Base-by-base conservation (phyloP, 23 red algal species). In the Porphyridium purpureum region DNA sequence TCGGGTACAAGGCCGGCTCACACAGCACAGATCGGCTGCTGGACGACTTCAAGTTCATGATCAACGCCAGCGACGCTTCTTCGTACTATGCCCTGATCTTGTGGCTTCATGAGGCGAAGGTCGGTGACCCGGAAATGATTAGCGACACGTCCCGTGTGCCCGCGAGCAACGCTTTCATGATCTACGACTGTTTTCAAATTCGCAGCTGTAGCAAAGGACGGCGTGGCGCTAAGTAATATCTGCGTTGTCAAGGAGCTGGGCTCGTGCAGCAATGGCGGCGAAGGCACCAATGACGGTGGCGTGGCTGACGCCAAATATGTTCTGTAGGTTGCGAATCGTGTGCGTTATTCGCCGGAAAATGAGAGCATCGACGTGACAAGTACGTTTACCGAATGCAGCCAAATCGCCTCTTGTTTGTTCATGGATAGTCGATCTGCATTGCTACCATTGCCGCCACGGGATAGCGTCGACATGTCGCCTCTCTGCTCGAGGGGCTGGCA, bases 401-500 rank as follows among this genome's bases (percentile, higher is more conserved):
- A 7, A 41, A 14, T 29, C 55, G 64, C 64, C 64, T 17, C 17
- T 69, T 7, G 53, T 69, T 1, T 57, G 50, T 41, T 41, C 55
- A 21, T 30, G 9, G 9, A 49, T 44, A 1, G n/a, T 69, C 1
- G 50, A 57, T 14, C 28, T 69, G 50, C 48, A 55, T 17, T 9
- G 24, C 0, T 53, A 24, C 8, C 22, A 6, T 24, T 21, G 32
- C 15, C 25, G 49, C n/a, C n/a, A n/a, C n/a, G n/a, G n/a, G n/a
- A 3, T 57, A 21, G 25, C 27, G 54, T 14, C 64, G 64, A 24
- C 64, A 69, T 44, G 53, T 69, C 34, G 29, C 46, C 6, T 69
- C 55, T 26, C 49, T 55, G 33, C 50, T 69, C 4, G 64, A 69
- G 40, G 64, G 64, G 20, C 64, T 69, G 30, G 49, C 40, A 6